Percentiles rank a stretch among this genome's conserved stretches.
These are phyloP conservation scores for Chlorella vulgaris DNA, from an alignment of 139 green algal species.

Conservation along the genomic window DNA sequence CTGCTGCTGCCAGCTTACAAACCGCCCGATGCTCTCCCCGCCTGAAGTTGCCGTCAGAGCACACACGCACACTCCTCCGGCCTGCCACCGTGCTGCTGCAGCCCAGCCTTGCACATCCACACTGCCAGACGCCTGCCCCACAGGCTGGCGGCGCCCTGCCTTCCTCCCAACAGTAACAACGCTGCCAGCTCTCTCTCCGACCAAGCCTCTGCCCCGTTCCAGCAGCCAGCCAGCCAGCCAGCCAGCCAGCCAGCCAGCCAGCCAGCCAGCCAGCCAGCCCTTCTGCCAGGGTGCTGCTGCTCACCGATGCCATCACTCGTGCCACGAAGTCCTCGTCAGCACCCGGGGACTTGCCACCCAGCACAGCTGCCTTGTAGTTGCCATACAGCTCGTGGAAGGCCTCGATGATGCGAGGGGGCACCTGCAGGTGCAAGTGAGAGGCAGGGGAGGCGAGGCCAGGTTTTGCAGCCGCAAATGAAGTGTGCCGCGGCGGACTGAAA, in stretches of 20 bases:
- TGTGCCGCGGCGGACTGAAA: neutral
- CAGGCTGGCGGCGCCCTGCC: too few relatives aligned
- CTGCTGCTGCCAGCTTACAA: too few relatives aligned
- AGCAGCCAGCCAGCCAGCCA: too few relatives aligned
- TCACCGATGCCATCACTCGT: slow-evolving; percentile 20
- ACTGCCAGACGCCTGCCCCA: too few relatives aligned
- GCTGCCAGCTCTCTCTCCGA: neutral
- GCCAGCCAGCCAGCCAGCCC: neutral
- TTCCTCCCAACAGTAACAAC: too few relatives aligned
- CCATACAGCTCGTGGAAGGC: slow-evolving; percentile 85
- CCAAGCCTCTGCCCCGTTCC: too few relatives aligned
- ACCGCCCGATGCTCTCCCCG: too few relatives aligned
- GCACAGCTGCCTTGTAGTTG: slow-evolving; percentile 78
- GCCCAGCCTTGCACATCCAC: too few relatives aligned
- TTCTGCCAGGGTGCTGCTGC: neutral
- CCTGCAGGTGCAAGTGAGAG: neutral
- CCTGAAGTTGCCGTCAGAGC: too few relatives aligned
- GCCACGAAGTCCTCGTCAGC: slow-evolving; percentile 68
- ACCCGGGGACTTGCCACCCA: slow-evolving; percentile 53
- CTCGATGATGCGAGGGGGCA: neutral
- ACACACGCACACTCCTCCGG: too few relatives aligned
- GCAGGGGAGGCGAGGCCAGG: neutral
- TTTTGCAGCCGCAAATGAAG: neutral
- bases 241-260: neutral
- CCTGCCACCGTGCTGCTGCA: too few relatives aligned